Percentiles rank a stretch among this genome's conserved stretches.
Evolutionary conservation across 75 land plant genomes (phyloP).

Genomic region (Selaginella moellendorffii): DNA sequence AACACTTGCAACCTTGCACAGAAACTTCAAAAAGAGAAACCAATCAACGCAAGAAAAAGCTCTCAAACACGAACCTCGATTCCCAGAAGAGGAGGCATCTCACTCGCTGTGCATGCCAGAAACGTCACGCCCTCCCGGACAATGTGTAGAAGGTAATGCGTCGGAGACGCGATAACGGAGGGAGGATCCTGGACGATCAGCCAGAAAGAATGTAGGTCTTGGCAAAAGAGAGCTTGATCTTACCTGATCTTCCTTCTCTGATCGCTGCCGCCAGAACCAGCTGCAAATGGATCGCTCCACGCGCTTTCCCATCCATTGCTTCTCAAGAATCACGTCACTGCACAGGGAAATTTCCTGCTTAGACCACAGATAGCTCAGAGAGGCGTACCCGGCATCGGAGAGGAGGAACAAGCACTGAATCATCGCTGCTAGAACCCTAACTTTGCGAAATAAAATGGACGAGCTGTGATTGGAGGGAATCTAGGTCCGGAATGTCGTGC

Average conservation of each 20-base stretch:
- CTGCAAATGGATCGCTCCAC: conserved; percentile 88
- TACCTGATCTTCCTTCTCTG: background rate
- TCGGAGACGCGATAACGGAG: conserved; percentile 88
- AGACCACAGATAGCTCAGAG: background rate
- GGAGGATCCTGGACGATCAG: conserved; percentile 35
- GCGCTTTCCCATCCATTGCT: conserved; percentile 84
- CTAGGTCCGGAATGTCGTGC: too few species aligned
- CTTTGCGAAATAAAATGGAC: too few species aligned
- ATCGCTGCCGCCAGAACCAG: conserved; percentile 83
- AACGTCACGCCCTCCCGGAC: conserved; percentile 85
- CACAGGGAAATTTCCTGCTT: background rate
- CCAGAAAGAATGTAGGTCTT: conserved; percentile 3
- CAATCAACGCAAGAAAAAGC: background rate
- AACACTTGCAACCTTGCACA: conserved; percentile 84
- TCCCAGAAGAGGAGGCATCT: conserved; percentile 90
- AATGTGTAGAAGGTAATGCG: conserved; percentile 83
- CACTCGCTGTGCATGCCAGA: conserved; percentile 77
- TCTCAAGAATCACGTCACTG: conserved; percentile 95
- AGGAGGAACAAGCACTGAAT: conserved; percentile 84
- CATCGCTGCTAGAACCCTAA: too few species aligned
- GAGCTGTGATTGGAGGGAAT: too few species aligned
- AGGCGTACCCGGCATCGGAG: conserved; percentile 72
- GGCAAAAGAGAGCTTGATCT: conserved; percentile 1
- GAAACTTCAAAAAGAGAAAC: conserved; percentile 40
- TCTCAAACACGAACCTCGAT: conserved; percentile 46